These are phyloP conservation scores for Smallanthus sonchifolius DNA, from an alignment of 129 eudicot genomes.

Conservation along the genomic window DNA sequence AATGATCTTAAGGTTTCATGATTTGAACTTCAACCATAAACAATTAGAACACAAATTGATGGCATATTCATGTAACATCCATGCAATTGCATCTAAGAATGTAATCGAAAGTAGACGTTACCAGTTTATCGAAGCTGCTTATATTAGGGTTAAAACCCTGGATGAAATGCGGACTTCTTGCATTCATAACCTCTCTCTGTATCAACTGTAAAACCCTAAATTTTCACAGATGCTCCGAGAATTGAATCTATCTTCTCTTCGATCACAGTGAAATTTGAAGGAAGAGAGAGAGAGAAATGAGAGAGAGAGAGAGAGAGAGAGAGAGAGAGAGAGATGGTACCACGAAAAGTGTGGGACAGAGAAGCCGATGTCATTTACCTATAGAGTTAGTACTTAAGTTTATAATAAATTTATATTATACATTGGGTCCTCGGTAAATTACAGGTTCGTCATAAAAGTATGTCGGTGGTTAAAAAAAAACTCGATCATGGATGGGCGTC, in stretches of 20 bases:
- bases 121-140: slow-evolving; percentile 63
- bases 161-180: slow-evolving; percentile 54
- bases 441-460: too few relatives aligned
- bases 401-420: too few relatives aligned
- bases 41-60: neutral
- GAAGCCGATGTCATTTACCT: too few relatives aligned
- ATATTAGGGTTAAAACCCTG: slow-evolving; percentile 57
- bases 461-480: too few relatives aligned
- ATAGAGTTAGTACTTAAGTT: too few relatives aligned
- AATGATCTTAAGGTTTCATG: neutral
- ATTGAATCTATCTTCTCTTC: neutral
- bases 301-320: slow-evolving; percentile 3
- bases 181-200: slow-evolving; percentile 34
- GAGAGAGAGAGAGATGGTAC: too few relatives aligned
- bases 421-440: too few relatives aligned
- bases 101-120: slow-evolving; percentile 8
- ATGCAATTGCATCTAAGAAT: too few relatives aligned
- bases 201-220: slow-evolving; percentile 39
- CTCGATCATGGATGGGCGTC: too few relatives aligned
- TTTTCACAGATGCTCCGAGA: neutral
- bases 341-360: too few relatives aligned
- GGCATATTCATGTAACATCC: neutral
- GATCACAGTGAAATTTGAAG: slow-evolving; percentile 4
- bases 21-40: slow-evolving; percentile 3
- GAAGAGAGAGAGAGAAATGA: slow-evolving; percentile 23